Evolutionary conservation across 2,329 filamentous ascomycete genomes (phyloP).

Genomic region (Epichloe aotearoae): DNA sequence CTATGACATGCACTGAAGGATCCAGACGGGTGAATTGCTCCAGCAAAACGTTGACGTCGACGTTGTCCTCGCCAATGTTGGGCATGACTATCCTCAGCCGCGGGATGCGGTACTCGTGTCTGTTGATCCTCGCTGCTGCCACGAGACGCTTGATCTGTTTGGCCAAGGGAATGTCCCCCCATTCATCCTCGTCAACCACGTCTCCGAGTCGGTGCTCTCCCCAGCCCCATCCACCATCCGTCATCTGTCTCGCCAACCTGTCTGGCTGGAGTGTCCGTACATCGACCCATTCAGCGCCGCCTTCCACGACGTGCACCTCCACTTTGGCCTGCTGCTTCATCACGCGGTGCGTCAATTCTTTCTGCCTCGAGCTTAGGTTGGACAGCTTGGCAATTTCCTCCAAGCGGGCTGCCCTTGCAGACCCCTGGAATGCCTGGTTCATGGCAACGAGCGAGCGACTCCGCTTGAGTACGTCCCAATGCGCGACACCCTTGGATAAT

Average conservation of each 20-base stretch:
- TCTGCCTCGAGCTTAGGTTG: conserved; percentile 12
- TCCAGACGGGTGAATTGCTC: conserved; percentile 18
- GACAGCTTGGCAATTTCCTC: conserved; percentile 12
- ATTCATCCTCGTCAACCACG: conserved; percentile 19
- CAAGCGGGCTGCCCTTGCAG: conserved; percentile 14
- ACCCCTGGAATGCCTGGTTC: conserved; percentile 21
- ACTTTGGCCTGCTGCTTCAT: conserved; percentile 21
- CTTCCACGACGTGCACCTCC: conserved; percentile 23
- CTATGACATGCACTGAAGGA: conserved; percentile 17
- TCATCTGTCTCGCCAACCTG: conserved; percentile 26
- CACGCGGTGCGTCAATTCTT: conserved; percentile 16
- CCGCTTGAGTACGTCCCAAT: conserved; percentile 22
- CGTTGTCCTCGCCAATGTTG: conserved; percentile 16
- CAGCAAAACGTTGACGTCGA: conserved; percentile 20
- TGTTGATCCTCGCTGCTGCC: conserved; percentile 22
- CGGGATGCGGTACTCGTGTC: conserved; percentile 24
- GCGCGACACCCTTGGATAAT: conserved; percentile 10
- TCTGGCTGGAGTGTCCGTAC: conserved; percentile 18
- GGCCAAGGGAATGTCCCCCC: conserved; percentile 19
- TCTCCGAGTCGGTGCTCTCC: conserved; percentile 21
- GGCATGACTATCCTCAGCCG: conserved; percentile 22
- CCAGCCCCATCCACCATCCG: conserved; percentile 29
- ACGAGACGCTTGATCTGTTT: conserved; percentile 21
- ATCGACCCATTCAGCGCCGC: conserved; percentile 22
- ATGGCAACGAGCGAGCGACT: conserved; percentile 18